These are phyloP conservation scores for Arbutus unedo DNA, from an alignment of 148 eudicot species.

Conservation along the genomic window DNA sequence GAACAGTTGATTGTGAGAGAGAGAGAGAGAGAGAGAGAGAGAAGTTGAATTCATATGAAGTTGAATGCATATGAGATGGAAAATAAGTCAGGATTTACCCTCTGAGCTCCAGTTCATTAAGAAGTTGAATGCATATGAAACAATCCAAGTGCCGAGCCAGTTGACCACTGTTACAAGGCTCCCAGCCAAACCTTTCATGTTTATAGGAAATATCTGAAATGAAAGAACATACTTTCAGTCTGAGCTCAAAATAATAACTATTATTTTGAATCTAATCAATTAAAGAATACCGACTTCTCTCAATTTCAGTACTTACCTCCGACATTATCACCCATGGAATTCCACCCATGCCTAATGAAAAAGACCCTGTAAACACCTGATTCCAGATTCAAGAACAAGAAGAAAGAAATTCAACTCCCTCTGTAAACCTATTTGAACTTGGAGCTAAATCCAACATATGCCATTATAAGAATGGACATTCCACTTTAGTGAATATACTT, in stretches of 20 bases:
- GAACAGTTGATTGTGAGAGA: background rate
- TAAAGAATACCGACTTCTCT: background rate
- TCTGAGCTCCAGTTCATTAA: constrained; percentile 68
- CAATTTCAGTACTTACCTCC: constrained; percentile 50
- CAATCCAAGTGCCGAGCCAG: constrained; percentile 84
- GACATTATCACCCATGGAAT: constrained; percentile 96
- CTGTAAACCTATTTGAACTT: too few relatives aligned
- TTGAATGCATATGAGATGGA: too few relatives aligned
- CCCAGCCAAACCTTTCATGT: constrained; percentile 82
- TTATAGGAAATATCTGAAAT: constrained; percentile 83
- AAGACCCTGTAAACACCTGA: constrained; percentile 66
- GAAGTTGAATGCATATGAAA: constrained; percentile 78
- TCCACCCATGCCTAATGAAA: constrained; percentile 87
- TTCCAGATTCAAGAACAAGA: constrained; percentile 13
- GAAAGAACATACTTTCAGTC: background rate
- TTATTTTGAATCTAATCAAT: background rate
- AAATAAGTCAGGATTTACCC: constrained; percentile 29
- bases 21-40: constrained; percentile 6
- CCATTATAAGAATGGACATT: too few relatives aligned
- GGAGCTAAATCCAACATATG: background rate
- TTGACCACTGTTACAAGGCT: constrained; percentile 77
- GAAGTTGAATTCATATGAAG: too few relatives aligned
- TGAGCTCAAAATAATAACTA: background rate
- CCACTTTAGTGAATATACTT: too few relatives aligned
- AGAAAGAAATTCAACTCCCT: background rate